phyloP scores from a whole-genome alignment of 371 early-diverging fungal species.

The Coemansia sp. region DNA sequence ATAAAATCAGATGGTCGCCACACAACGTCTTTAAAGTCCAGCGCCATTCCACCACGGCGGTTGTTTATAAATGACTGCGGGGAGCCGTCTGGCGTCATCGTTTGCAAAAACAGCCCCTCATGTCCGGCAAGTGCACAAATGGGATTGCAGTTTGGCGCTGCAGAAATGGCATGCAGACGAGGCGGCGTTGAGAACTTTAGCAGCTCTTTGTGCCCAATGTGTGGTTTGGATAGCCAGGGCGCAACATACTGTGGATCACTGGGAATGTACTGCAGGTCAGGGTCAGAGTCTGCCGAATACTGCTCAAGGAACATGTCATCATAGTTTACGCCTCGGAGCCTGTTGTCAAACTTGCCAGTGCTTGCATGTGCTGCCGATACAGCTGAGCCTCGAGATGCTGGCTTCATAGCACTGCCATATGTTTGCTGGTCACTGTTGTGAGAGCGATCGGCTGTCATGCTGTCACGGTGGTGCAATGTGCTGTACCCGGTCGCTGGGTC shows the following conservation, averaged over 20 bases:
- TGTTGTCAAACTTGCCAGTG: not conserved
- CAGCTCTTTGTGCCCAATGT: constrained; percentile 11
- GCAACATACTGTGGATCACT: constrained; percentile 4
- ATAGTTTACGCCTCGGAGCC: not conserved
- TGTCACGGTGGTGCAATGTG: not conserved
- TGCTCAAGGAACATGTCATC: not conserved
- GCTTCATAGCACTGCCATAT: not conserved
- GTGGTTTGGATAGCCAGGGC: constrained; percentile 27
- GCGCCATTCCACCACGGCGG: constrained; percentile 24
- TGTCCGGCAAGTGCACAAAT: constrained; percentile 29
- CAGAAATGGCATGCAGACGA: constrained; percentile 28
- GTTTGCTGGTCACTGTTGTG: constrained; percentile 8
- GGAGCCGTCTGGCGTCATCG: constrained; percentile 26
- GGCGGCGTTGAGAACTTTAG: constrained; percentile 8
- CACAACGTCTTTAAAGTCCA: constrained; percentile 48
- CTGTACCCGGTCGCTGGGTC: not conserved
- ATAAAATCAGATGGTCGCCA: constrained; percentile 47
- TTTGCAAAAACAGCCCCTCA: constrained; percentile 25
- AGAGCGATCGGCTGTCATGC: not conserved
- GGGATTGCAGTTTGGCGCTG: constrained; percentile 24
- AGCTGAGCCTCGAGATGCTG: not conserved
- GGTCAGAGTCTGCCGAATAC: not conserved
- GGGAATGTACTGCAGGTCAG: not conserved
- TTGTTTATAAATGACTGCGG: constrained; percentile 3
- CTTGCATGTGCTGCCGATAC: not conserved